Conservation (phyloP, 1,284 basidiomycete genomes). For the Gymnopus androsaceus region DNA sequence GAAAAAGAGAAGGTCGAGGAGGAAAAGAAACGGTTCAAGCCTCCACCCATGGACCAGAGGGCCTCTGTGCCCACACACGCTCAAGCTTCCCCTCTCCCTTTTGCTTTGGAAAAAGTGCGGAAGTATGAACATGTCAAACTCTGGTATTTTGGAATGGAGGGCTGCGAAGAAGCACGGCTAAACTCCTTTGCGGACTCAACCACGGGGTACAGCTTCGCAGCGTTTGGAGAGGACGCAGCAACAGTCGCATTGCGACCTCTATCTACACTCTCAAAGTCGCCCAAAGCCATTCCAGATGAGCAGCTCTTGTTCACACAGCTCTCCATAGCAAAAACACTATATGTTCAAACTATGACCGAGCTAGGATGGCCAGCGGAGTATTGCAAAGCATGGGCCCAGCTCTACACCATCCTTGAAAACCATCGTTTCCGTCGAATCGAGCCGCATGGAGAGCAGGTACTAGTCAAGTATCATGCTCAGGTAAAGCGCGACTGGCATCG, state of each 20-base stretch:
- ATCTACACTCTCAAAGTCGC: not conserved
- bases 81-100: slow-evolving; percentile 15
- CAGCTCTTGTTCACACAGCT: not conserved
- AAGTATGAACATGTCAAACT: slow-evolving; percentile 28
- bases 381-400: not conserved
- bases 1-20: not conserved
- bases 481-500: not conserved
- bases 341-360: not conserved
- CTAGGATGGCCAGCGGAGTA: not conserved
- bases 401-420: not conserved
- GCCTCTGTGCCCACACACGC: slow-evolving; percentile 1
- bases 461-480: not conserved
- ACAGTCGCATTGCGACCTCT: not conserved
- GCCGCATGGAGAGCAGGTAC: not conserved
- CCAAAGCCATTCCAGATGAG: not conserved
- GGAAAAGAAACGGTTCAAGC: not conserved
- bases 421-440: not conserved
- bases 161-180: slow-evolving; percentile 23
- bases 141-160: slow-evolving; percentile 30
- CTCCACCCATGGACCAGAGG: not conserved
- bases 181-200: no score
- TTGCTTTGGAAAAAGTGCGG: slow-evolving; percentile 25
- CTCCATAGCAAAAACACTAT: not conserved
- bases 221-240: no score
- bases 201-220: not conserved